These are phyloP conservation scores for Ustilago shanxiensis DNA, from an alignment of 1,284 basidiomycete species.

Conservation along the genomic window DNA sequence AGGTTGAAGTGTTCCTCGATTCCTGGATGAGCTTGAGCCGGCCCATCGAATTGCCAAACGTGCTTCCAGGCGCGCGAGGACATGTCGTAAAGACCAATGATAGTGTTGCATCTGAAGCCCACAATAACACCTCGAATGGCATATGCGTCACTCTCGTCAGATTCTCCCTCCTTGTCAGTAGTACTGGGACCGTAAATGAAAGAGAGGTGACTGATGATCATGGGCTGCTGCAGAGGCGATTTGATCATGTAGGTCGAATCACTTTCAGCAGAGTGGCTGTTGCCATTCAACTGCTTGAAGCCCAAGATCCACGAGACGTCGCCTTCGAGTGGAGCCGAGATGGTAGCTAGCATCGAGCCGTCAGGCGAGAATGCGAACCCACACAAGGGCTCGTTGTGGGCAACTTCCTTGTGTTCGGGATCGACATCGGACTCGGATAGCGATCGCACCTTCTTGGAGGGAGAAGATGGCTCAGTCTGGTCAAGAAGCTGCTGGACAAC, in stretches of 20 bases:
- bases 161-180: neutral
- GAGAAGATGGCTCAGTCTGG: conserved; percentile 5
- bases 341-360: conserved; percentile 24
- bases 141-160: neutral
- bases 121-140: conserved; percentile 21
- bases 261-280: neutral
- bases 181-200: conserved; percentile 17
- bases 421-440: conserved; percentile 19
- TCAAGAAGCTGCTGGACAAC: conserved; percentile 18
- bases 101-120: conserved; percentile 42
- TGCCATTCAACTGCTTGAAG: conserved; percentile 14
- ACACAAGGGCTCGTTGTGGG: conserved; percentile 21
- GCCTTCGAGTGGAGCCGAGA: conserved; percentile 24
- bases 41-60: conserved; percentile 25
- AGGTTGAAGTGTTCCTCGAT: conserved; percentile 41
- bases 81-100: conserved; percentile 39
- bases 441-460: conserved; percentile 17
- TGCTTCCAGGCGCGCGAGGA: conserved; percentile 25
- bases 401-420: conserved; percentile 9
- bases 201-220: conserved; percentile 39
- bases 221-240: conserved; percentile 26
- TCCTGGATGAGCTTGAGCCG: conserved; percentile 4
- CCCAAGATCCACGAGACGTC: conserved; percentile 26
- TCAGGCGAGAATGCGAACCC: conserved; percentile 38
- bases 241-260: conserved; percentile 19